Evolutionary conservation across 805 yeast genomes (phyloP).

Genomic region (Lachancea nothofagi): DNA sequence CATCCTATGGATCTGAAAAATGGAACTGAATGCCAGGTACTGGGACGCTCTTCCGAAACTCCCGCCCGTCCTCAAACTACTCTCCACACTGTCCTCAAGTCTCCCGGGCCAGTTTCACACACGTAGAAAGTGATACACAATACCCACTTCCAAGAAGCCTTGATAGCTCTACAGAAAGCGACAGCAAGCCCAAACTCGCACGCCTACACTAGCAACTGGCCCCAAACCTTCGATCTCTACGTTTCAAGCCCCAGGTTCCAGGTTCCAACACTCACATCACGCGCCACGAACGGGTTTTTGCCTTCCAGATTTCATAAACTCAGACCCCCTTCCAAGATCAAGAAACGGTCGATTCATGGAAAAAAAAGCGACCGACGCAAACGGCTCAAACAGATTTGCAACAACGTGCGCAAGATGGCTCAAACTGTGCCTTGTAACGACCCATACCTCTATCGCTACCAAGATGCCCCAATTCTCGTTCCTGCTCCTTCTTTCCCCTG

Average conservation of each 20-base stretch:
- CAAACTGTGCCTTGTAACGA: not conserved
- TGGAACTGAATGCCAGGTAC: too few relatives aligned
- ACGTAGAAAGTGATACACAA: not conserved
- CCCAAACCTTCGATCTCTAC: not conserved
- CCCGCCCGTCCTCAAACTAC: too few relatives aligned
- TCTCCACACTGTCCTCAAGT: not conserved
- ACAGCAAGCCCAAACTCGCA: too few relatives aligned
- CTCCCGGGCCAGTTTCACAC: not conserved
- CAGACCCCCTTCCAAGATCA: constrained; percentile 2
- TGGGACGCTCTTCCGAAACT: too few relatives aligned
- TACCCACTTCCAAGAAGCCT: not conserved
- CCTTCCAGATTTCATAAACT: constrained; percentile 2
- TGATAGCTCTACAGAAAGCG: too few relatives aligned
- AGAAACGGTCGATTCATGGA: too few relatives aligned
- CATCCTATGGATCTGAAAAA: too few relatives aligned
- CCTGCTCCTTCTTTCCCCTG: too few relatives aligned
- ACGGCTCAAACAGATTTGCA: not conserved
- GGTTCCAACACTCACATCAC: not conserved
- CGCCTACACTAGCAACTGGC: too few relatives aligned
- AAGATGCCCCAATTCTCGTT: not conserved
- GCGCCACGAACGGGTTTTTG: not conserved
- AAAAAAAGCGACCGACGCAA: too few relatives aligned
- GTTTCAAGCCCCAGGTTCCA: not conserved
- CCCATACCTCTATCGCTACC: not conserved
- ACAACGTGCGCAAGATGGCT: not conserved